phyloP scores from a whole-genome alignment of 768 basidiomycete species.

The Tulasnella sp. region DNA sequence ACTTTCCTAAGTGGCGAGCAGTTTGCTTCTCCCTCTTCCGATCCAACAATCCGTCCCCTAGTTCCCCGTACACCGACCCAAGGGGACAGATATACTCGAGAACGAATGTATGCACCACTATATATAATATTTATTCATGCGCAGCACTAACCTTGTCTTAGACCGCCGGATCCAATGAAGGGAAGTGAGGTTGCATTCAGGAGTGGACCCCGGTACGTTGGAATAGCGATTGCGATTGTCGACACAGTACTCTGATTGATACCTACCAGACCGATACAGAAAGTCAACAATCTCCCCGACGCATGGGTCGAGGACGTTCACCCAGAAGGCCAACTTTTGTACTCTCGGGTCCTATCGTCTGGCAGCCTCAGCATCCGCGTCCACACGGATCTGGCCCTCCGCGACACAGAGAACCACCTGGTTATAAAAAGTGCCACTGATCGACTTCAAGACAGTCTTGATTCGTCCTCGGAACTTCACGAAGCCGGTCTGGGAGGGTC shows the following conservation, averaged over 20 bases:
- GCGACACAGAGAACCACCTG: neutral
- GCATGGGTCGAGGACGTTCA: neutral
- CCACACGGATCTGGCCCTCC: neutral
- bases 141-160: neutral
- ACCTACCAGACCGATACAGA: neutral
- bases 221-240: neutral
- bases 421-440: neutral
- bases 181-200: neutral
- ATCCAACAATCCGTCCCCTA: neutral
- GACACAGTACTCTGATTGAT: neutral
- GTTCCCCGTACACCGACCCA: neutral
- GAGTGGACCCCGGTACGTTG: neutral
- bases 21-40: neutral
- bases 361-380: neutral
- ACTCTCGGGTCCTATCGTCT: neutral
- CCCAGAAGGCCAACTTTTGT: neutral
- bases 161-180: neutral
- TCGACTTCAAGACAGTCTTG: neutral
- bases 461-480: neutral
- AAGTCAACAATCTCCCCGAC: neutral
- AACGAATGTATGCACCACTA: neutral
- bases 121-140: neutral
- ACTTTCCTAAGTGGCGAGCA: neutral
- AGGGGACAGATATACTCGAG: neutral
- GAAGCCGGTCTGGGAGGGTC: neutral